Base-by-base conservation (phyloP, 176 grass and related monocot species). In the Phoenix roebelenii region DNA sequence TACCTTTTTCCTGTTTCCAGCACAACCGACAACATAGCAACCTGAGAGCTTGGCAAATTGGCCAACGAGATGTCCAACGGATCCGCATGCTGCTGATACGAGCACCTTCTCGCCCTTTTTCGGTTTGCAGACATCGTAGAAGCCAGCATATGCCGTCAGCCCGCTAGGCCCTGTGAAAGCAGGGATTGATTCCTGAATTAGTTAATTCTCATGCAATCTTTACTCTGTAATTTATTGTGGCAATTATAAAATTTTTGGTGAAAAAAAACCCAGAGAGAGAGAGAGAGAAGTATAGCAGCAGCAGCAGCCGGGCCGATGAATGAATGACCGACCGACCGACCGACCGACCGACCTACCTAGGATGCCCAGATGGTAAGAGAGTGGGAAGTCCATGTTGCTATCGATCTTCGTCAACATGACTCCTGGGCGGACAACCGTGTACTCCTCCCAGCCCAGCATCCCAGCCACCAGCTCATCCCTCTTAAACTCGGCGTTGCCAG, bases 1-100 rank as follows among this genome's bases (percentile, higher is more conserved):
- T 7, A 44, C 35, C 35, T 44, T 44, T 44, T 44, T 44, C 35
- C 14, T 44, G 35, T 9, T 44, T 44, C 35, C 35, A 44, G 35
- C 35, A 64, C 81, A 77, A 23, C 85, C 81, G 15, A 89, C 74
- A 18, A 89, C 77, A 57, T 84, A 72, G 63, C 85, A 89, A 4
- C 81, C 81, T 20, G 74, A 54, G 54, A 81, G 52, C 77, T 89
- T 84, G 23, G 77, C 81, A 58, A 89, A 81, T 77, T 89, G 81
- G 20, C 85, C 85, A 64, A 78, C 81, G 3, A 89, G 60, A 32
- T 62, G 78, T 39, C 85, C 85, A 32, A 88, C 65, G 60, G 85
- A 82, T 48, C 85, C 85, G 3, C 76, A 65, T 57, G 80, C 85
- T 0, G 85, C 80, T 44, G 35, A 44, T 44, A 44, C 35, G 10